Percentiles rank a stretch among this genome's conserved stretches.
These are phyloP conservation scores for Parsonsia alboflavescens DNA, from an alignment of 257 asterid species.

Conservation along the genomic window DNA sequence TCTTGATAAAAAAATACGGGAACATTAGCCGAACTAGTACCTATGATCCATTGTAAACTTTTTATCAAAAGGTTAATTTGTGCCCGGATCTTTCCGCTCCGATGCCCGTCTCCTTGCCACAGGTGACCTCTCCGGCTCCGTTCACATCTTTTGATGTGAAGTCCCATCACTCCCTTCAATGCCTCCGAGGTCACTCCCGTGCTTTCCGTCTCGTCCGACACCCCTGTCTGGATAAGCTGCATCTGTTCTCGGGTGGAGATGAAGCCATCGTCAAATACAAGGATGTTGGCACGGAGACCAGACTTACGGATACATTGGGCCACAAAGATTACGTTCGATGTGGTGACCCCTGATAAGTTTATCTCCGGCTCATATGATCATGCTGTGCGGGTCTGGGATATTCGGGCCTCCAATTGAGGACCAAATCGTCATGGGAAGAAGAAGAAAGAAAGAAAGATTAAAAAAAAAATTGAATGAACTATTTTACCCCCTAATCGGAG, in stretches of 20 bases:
- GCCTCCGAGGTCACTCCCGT: conserved; percentile 64
- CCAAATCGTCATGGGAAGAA: too few species aligned
- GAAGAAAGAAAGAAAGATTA: too few species aligned
- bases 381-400: conserved; percentile 72
- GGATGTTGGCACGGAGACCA: conserved; percentile 70
- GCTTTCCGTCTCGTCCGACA: conserved; percentile 58
- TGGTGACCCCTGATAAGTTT: conserved; percentile 79
- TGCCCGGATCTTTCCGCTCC: conserved; percentile 63
- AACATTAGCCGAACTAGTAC: too few species aligned
- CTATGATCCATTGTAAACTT: too few species aligned
- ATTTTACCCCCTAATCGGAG: too few species aligned
- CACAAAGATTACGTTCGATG: conserved; percentile 91
- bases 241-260: conserved; percentile 81
- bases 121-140: conserved; percentile 65
- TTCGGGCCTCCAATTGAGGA: conserved; percentile 45
- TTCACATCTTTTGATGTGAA: conserved; percentile 73
- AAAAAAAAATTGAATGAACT: too few species aligned
- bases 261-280: conserved; percentile 88
- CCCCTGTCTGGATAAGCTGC: conserved; percentile 75
- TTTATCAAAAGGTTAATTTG: too few species aligned
- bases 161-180: conserved; percentile 55
- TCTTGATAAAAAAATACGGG: too few species aligned
- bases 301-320: conserved; percentile 49
- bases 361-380: conserved; percentile 87
- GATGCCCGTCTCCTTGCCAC: conserved; percentile 75